Base-by-base conservation (phyloP, 1,284 basidiomycete genomes). In the Paramarasmius palmivorus region DNA sequence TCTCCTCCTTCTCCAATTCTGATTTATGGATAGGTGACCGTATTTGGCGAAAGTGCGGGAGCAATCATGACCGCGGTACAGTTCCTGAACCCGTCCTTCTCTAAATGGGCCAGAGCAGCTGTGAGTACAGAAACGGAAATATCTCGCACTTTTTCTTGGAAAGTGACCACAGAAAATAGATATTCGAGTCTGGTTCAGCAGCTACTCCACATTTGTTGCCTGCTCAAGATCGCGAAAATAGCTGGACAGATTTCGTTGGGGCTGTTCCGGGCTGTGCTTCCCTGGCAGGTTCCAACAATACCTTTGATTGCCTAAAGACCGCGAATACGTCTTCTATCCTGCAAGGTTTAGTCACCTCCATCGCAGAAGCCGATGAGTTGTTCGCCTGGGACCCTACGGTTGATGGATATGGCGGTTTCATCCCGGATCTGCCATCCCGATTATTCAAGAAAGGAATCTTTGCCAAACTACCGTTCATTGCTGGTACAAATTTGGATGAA, bases 11-110 rank as follows among this genome's bases (percentile, higher is more conserved):
- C 19, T 39, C 49, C 8, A n/a, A n/a, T n/a, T n/a, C n/a, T n/a
- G n/a, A n/a, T n/a, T n/a, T n/a, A n/a, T n/a, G n/a, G n/a, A n/a
- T 8, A 71, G 63, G 69, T 78, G 22, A 75, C 71, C 0, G 60
- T 74, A 1, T 71, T 73, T 52, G 75, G 75, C 2, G 63, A 73
- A 53, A 75, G 73, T 49, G 74, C 75, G 0, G 76, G 75, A 1
- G 60, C 71, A 15, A 63, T 69, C 2, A 63, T 68, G 3, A 61
- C 68, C 38, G 59, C 64, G 1, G 52, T 64, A 20, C 61, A 66
- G 6, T 62, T 68, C 52, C 62, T 72, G 52, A 65, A 71, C 53
- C 57, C 63, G 9, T 41, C 60, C 41, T 50, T 68, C 47, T 53
- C 57, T 23, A 55, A 50, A 10, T 49, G 67, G 29, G 64, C 65